Evolutionary conservation across 1,284 basidiomycete genomes (phyloP), one percentile per base, ranked within the genome.

Genomic region (Erythrobasidium hasegawianum): DNA sequence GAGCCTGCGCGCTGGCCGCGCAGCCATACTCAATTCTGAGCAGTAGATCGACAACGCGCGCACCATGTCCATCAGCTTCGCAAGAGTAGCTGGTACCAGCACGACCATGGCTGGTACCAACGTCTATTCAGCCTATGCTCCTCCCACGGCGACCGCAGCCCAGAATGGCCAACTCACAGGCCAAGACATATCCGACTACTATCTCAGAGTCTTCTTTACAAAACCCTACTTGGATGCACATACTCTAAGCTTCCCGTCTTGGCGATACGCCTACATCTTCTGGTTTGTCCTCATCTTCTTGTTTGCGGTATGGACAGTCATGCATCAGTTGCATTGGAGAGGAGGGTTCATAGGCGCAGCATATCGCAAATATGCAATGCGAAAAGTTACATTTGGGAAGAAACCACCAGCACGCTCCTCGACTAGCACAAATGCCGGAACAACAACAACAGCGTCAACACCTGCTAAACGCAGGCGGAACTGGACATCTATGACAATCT

Each of bases 181-280:
- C 2, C 64, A 65, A 29, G 57, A 58, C 11, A 41, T 58, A 5
- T 57, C 64, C 14, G 64, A 65, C 18, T 57, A 65, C 56, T 65
- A 58, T 24, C 38, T 65, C 14, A 38, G 38, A 59, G 40, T 47
- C 29, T 26, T 70, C 53, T 72, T 71, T 53, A 69, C 69, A 20
- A 67, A 68, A 20, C 70, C 70, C 66, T 79, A 78, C 70, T 71
- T 79, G 56, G 71, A 69, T 53, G 78, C 78, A 1, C 79, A 80
- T 68, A 76, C 77, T 66, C 76, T 80, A 24, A 75, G 75, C 38
- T 55, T 67, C 10, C 75, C 79, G 1, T 78, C 77, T 24, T 78
- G 77, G 68, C 74, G 79, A 2, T 80, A 80, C 64, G 73, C 77
- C 2, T 80, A 79, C 71, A 72, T 79, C 47, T 67, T 79, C 38